Evolutionary conservation across 2,329 filamentous ascomycete species (phyloP), one percentile per base, ranked within the genome.

Genomic region (Ceratocystis huliohia): DNA sequence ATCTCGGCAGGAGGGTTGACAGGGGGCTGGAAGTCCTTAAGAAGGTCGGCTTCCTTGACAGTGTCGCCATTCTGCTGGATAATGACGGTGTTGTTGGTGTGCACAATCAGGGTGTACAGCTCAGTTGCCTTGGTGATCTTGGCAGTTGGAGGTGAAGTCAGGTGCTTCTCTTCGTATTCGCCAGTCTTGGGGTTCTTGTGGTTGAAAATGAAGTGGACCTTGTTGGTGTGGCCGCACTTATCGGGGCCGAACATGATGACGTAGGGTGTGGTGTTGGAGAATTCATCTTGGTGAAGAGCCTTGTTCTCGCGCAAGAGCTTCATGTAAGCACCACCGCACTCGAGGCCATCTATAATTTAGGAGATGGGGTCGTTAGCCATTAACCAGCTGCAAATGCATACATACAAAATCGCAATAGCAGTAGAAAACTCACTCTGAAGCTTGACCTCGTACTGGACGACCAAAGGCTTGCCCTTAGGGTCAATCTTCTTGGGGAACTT

Each of bases 151-250:
- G 93, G 88, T 73, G 83, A 84, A 75, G 84, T 86, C 70, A 99
- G 84, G 80, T 99, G 94, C 88, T 99, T 99, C 89, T 99, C 94
- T 84, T 99, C 93, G 74, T 99, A 99, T 79, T 96, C 91, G 81
- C 93, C 93, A 61, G 91, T 96, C 89, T 96, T 96, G 76, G 94
- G 94, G 86, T 97, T 99, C 89, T 97, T 99, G 88, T 99, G 94
- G 80, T 95, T 94, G 86, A 99, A 96, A 78, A 99, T 99, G 81
- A 99, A 96, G 79, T 86, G 84, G 65, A 95, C 89, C 88, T 97
- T 97, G 88, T 99, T 99, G 78, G 91, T 97, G 76, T 91, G 85
- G 78, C 94, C 94, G 77, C 94, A 99, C 88, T 97, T 97, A 83
- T 99, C 94, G 73, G 94, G 94, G 72, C 94, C 94, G 76, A 99